Evolutionary conservation across 2,329 filamentous ascomycete species (phyloP).

Genomic region (Xylariaceae sp.): DNA sequence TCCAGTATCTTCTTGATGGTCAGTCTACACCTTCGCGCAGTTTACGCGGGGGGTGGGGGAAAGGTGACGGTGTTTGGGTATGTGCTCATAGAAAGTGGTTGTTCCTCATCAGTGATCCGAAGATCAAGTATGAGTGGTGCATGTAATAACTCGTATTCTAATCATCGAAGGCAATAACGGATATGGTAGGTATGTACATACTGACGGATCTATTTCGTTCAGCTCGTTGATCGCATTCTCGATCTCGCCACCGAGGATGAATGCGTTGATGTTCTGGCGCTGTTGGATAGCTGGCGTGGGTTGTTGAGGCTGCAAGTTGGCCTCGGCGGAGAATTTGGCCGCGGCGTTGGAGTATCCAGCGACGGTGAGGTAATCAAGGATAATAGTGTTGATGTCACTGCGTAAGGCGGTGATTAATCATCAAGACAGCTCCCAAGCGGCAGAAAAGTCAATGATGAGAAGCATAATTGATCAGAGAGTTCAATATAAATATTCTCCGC

Average conservation of each 20-base stretch:
- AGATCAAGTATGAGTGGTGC: conserved; percentile 98
- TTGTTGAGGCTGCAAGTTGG: conserved; percentile 74
- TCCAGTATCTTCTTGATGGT: conserved; percentile 70
- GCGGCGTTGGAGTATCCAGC: conserved; percentile 93
- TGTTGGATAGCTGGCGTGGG: conserved; percentile 70
- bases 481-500: conserved; percentile 73
- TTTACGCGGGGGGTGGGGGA: not conserved
- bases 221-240: conserved; percentile 79
- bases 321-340: conserved; percentile 88
- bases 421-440: conserved; percentile 13
- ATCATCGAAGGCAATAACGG: conserved; percentile 64
- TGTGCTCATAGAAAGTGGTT: conserved; percentile 69
- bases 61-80: not conserved
- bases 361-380: conserved; percentile 95
- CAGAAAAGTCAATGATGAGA: not conserved
- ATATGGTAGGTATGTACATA: conserved; percentile 46
- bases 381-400: conserved; percentile 91
- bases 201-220: conserved; percentile 87
- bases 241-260: conserved; percentile 82
- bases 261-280: conserved; percentile 77
- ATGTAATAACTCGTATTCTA: conserved; percentile 87
- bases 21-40: conserved; percentile 10
- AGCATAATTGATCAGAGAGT: conserved; percentile 5
- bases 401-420: not conserved
- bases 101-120: conserved; percentile 87